These are phyloP conservation scores for Yamadazyma dushanensis DNA, from an alignment of 1,139 yeast genomes.

Conservation along the genomic window DNA sequence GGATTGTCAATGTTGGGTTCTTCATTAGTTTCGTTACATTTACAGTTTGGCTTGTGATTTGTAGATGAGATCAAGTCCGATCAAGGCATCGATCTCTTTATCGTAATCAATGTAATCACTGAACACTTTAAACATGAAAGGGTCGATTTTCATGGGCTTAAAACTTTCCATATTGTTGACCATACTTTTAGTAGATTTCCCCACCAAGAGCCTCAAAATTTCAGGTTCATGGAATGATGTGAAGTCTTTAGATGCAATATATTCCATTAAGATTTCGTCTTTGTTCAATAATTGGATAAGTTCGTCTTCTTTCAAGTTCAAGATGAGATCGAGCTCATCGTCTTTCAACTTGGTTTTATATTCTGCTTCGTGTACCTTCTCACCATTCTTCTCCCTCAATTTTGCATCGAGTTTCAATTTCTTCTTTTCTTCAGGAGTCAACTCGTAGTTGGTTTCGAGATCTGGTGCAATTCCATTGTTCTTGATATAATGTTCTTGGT, in stretches of 20 bases:
- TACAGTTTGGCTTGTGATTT: no score
- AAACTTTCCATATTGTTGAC: conserved; percentile 27
- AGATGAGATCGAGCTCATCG: conserved; percentile 21
- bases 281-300: conserved; percentile 27
- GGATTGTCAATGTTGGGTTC: no score
- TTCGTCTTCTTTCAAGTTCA: conserved; percentile 24
- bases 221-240: conserved; percentile 40
- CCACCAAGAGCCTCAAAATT: conserved; percentile 30
- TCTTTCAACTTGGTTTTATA: conserved; percentile 17
- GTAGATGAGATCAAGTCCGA: conserved; percentile 17
- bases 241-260: conserved; percentile 27
- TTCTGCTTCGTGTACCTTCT: conserved; percentile 12
- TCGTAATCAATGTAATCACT: conserved; percentile 28
- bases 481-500: conserved; percentile 20
- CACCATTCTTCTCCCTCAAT: conserved; percentile 16
- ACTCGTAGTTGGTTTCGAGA: conserved; percentile 20
- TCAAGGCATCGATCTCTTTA: conserved; percentile 22
- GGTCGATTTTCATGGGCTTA: conserved; percentile 36
- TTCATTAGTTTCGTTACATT: conserved; percentile 1
- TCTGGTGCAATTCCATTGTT: conserved; percentile 8
- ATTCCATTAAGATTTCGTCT: conserved; percentile 36
- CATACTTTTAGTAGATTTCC: conserved; percentile 29
- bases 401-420: conserved; percentile 17
- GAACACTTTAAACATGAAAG: conserved; percentile 30
- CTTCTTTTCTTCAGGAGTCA: conserved; percentile 22